Conservation (phyloP, 2,329 filamentous ascomycete genomes). For the Paraconiothyrium brasiliense region DNA sequence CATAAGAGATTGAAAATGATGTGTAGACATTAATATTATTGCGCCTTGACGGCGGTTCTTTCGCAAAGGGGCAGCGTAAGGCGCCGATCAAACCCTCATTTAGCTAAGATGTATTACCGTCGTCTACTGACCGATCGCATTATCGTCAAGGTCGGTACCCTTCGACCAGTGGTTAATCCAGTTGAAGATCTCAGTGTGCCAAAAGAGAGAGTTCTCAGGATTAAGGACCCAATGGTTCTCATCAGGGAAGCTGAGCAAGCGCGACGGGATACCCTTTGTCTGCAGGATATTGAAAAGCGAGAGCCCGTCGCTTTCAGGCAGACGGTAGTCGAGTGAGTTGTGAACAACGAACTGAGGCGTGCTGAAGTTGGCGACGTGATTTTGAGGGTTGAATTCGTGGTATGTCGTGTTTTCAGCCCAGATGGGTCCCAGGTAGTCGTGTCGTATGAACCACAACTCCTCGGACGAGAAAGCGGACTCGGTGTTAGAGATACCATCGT, state of each 20-base stretch:
- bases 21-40: neutral
- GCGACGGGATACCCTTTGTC: constrained; percentile 76
- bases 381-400: constrained; percentile 66
- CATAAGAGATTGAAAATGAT: neutral
- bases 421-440: constrained; percentile 52
- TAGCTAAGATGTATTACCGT: neutral
- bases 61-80: neutral
- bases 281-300: constrained; percentile 88
- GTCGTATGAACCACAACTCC: constrained; percentile 62
- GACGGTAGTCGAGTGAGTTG: constrained; percentile 87
- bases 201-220: constrained; percentile 89
- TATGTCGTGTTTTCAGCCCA: constrained; percentile 56
- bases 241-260: constrained; percentile 82
- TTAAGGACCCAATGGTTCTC: constrained; percentile 86
- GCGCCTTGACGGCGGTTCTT: neutral
- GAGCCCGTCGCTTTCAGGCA: constrained; percentile 85
- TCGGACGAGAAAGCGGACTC: constrained; percentile 57
- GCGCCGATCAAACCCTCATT: neutral
- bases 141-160: constrained; percentile 40
- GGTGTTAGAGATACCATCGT: constrained; percentile 82
- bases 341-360: constrained; percentile 92
- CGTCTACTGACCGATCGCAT: constrained; percentile 40
- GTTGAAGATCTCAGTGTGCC: constrained; percentile 70
- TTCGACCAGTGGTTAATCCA: constrained; percentile 51
- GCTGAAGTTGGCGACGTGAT: constrained; percentile 73